Evolutionary conservation across 2,329 filamentous ascomycete genomes (phyloP).

Genomic region (Pseudogymnoascus sp.): DNA sequence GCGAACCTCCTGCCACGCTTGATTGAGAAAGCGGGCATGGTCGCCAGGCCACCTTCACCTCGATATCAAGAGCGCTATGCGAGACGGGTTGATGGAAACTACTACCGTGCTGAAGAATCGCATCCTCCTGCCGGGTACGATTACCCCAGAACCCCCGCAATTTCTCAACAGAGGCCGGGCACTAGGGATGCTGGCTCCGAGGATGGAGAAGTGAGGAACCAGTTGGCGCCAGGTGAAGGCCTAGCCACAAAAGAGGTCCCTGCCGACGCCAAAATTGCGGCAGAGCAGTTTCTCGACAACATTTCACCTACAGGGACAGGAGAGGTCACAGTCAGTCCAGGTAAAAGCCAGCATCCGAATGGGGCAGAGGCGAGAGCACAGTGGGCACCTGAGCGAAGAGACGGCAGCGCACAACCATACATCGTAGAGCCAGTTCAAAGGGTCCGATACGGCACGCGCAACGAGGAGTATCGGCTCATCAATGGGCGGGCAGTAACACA

Average conservation of each 20-base stretch:
- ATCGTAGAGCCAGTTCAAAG: not conserved
- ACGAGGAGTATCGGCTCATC: not conserved
- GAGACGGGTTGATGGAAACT: not conserved
- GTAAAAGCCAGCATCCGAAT: slow-evolving; percentile 14
- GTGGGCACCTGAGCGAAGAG: slow-evolving; percentile 19
- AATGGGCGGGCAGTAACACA: not conserved
- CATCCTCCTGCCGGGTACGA: not conserved
- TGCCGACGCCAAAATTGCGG: slow-evolving; percentile 29
- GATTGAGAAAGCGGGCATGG: slow-evolving; percentile 1
- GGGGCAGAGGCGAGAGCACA: slow-evolving; percentile 13
- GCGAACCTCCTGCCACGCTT: not conserved
- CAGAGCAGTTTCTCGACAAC: slow-evolving; percentile 33
- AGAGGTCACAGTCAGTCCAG: slow-evolving; percentile 10
- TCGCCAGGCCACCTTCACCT: not conserved
- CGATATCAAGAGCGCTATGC: not conserved
- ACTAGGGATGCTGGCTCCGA: slow-evolving; percentile 29
- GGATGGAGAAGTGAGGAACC: slow-evolving; percentile 31
- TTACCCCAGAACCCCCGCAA: not conserved
- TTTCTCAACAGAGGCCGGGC: slow-evolving; percentile 14
- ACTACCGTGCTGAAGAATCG: not conserved
- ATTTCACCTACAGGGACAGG: slow-evolving; percentile 25
- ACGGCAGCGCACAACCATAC: slow-evolving; percentile 4
- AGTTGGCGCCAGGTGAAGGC: slow-evolving; percentile 13
- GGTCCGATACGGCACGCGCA: not conserved
- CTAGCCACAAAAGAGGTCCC: slow-evolving; percentile 12